Evolutionary conservation across 345 rosid species (phyloP).

Genomic region (Eucalyptus curtisii): DNA sequence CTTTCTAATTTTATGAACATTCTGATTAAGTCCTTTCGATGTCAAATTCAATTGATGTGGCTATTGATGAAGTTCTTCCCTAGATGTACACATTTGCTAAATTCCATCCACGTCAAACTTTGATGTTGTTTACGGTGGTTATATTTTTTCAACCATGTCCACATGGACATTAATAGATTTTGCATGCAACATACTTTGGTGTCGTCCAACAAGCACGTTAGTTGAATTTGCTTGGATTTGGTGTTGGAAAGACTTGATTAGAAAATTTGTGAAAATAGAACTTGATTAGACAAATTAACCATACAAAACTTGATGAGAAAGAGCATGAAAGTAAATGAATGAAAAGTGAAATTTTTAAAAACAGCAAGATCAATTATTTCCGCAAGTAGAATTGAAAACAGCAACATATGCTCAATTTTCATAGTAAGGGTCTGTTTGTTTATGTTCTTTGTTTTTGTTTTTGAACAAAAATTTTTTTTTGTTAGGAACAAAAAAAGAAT

Average conservation of each 20-base stretch:
- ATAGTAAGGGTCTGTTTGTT: too few species aligned
- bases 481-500: too few species aligned
- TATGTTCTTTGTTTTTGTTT: too few species aligned
- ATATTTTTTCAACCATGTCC: not conserved
- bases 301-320: not conserved
- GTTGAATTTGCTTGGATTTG: not conserved
- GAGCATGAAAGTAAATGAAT: accelerated
- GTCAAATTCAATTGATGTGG: not conserved
- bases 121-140: not conserved
- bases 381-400: not conserved
- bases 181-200: not conserved
- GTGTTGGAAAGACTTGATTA: not conserved
- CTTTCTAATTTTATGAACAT: too few species aligned
- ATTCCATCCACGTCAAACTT: not conserved
- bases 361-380: not conserved
- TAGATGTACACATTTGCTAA: accelerated
- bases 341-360: not conserved
- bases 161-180: not conserved
- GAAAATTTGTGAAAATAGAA: not conserved
- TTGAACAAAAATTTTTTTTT: too few species aligned
- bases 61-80: not conserved
- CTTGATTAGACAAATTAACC: not conserved
- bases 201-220: not conserved
- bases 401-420: not conserved
- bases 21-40: not conserved